Evolutionary conservation across 768 basidiomycete genomes (phyloP), one percentile per base, ranked within the genome.

Genomic region (Suillus cothurnatus): DNA sequence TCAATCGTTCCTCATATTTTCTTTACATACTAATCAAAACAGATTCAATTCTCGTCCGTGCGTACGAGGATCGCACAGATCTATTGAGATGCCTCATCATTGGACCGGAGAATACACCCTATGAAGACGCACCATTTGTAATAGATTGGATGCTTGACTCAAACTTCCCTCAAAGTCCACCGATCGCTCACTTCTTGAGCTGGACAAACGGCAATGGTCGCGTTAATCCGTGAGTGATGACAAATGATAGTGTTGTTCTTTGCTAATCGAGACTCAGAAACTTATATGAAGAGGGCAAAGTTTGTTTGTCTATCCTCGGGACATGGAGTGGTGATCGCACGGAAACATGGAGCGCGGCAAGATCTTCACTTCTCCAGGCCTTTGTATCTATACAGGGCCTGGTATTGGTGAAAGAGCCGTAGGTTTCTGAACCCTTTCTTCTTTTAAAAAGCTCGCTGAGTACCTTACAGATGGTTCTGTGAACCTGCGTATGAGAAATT

Each of bases 191-290:
- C 78, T 98, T 98, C 76, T 83, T 89, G 58, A 95, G 93, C 66
- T 96, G 94, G 92, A 97, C 95, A 6, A 94, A 94, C 76, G 95
- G 95, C 4, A 94, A 95, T 72, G 95, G 95, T 36, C 83, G 95
- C 82, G 91, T 93, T 19, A 93, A 93, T 74, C 92, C 92, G 91
- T 93, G 72, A 81, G 90, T 81, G 23, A 59, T 6, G n/a, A 43
- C 12, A n/a, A 63, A 19, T 45, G 12, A 26, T 60, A 31, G 47
- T 34, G 8, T 49, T 39, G 32, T 39, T 34, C 31, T 19, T n/a
- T 8, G 38, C 12, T 64, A 61, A 64, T 50, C 23, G 43, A 64
- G 14, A 63, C 55, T 12, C 66, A 93, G 91, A 49, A 97, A 97
- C 78, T 76, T 97, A 49, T 98, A 98, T 67, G 95, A 96, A 72